Base-by-base conservation (phyloP, 2,329 filamentous ascomycete species). In the Acarospora socialis region DNA sequence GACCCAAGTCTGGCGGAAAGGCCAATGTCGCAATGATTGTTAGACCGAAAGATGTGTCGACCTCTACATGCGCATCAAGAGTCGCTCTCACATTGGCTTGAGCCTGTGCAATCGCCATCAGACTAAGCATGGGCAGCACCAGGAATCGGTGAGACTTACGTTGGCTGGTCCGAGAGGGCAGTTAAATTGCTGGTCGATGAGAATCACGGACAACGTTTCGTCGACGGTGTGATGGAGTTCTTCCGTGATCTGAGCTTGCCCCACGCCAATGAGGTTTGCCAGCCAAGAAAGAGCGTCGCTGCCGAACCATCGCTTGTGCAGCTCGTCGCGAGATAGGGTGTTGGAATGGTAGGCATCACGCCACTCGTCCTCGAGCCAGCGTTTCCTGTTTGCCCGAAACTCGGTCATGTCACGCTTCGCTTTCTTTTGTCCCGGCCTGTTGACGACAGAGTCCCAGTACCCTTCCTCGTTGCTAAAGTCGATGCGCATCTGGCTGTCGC, bases 281-380 rank as follows among this genome's bases (percentile, higher is more conserved):
- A 49, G 45, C 55, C 46, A 57, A 24, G 45, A 42, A 21, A 57
- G 21, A 18, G 51, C 34, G 32, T 39, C 43, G 12, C 40, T 24
- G 5, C 51, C 52, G 21, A 56, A 57, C 54, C 53, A 58, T 2
- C 53, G 50, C 38, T 55, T 45, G 32, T 58, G 46, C 0, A 59
- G 36, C 7, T 59, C 48, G 3, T 39, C 37, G 17, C 25, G 36
- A 13, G 35, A 33, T 8, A 56, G 24, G 4, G 34, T 45, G 5
- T 44, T 45, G 30, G 41, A 41, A 30, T 57, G 49, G 13, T 37
- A 35, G 39, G 52, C 55, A 15, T 58, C 49, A 0, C 54, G 46
- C 39, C 42, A 59, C 36, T 53, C 53, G 2, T 57, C 51, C 35
- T 60, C 55, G 2, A 60, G 48, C 54, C 51, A 59, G 12, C 52